Evolutionary conservation across 768 basidiomycete genomes (phyloP).

Genomic region (Amanita inopinata): DNA sequence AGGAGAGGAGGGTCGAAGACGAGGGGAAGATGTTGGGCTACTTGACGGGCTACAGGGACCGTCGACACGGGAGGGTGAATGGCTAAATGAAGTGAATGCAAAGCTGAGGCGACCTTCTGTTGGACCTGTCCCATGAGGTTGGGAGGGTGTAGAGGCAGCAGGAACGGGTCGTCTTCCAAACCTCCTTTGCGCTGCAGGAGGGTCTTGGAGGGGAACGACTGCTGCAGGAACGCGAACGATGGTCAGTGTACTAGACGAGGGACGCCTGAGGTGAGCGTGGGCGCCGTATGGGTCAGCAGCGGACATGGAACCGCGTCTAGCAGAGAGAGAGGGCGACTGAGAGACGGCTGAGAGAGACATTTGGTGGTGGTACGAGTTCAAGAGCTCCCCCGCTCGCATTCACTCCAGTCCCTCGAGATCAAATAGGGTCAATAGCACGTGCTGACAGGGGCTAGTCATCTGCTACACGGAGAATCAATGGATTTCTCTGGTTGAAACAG

Average conservation of each 20-base stretch:
- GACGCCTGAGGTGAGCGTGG: conserved; percentile 40
- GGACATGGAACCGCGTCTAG: conserved; percentile 57
- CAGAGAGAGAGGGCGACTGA: conserved; percentile 23
- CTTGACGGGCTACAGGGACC: conserved; percentile 15
- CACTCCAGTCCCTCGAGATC: too few species aligned
- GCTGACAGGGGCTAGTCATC: too few species aligned
- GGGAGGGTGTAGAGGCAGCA: conserved; percentile 14
- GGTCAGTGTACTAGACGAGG: conserved; percentile 55
- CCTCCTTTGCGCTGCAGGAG: conserved; percentile 18
- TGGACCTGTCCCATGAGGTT: conserved; percentile 16
- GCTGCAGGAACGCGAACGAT: conserved; percentile 56
- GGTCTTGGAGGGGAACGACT: conserved; percentile 21
- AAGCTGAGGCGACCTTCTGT: conserved; percentile 30
- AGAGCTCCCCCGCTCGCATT: too few species aligned
- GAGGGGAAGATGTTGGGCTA: conserved; percentile 32
- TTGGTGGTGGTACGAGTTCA: too few species aligned
- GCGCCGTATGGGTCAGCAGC: conserved; percentile 61
- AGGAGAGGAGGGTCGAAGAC: conserved; percentile 41
- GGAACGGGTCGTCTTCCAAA: not conserved
- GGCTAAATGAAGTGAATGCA: conserved; percentile 54
- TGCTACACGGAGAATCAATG: too few species aligned
- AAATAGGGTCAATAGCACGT: too few species aligned
- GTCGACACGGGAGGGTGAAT: conserved; percentile 17
- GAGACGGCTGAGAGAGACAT: too few species aligned
- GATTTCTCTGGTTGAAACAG: too few species aligned